A percentile compares a stretch with the other conserved stretches of the same genome.
These are phyloP conservation scores for Coemansia biformis DNA, from an alignment of 192 early-diverging fungal species.

Conservation along the genomic window DNA sequence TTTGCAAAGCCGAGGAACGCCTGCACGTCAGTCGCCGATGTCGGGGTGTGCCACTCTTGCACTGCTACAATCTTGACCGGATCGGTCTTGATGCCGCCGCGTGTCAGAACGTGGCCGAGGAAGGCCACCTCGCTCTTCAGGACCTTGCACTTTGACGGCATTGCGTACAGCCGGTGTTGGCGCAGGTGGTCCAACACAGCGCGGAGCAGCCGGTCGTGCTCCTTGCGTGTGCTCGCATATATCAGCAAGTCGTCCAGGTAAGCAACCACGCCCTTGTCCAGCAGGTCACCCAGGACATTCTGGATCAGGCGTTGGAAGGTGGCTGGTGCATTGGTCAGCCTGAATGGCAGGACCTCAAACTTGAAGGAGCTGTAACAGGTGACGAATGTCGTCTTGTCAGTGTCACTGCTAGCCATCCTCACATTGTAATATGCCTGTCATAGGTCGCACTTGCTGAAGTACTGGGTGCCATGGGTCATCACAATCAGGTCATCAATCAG, in stretches of 20 bases:
- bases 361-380: constrained; percentile 47
- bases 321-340: constrained; percentile 54
- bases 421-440: constrained; percentile 47
- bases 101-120: background rate
- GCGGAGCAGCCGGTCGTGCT: constrained; percentile 7
- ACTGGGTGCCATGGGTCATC: constrained; percentile 7
- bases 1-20: background rate
- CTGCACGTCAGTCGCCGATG: background rate
- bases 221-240: constrained; percentile 4
- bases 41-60: background rate
- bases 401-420: constrained; percentile 21
- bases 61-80: constrained; percentile 5
- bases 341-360: constrained; percentile 58
- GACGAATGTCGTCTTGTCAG: constrained; percentile 44
- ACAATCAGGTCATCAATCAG: constrained; percentile 47
- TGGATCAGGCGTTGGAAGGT: constrained; percentile 55
- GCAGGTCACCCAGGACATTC: constrained; percentile 33
- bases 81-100: background rate
- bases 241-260: constrained; percentile 51
- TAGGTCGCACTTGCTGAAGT: constrained; percentile 50
- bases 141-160: constrained; percentile 1
- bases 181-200: constrained; percentile 6
- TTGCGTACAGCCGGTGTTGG: background rate
- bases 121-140: background rate
- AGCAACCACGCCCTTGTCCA: constrained; percentile 30